Evolutionary conservation across 805 yeast genomes (phyloP).

Genomic region (Saccharomycopsis sp.): DNA sequence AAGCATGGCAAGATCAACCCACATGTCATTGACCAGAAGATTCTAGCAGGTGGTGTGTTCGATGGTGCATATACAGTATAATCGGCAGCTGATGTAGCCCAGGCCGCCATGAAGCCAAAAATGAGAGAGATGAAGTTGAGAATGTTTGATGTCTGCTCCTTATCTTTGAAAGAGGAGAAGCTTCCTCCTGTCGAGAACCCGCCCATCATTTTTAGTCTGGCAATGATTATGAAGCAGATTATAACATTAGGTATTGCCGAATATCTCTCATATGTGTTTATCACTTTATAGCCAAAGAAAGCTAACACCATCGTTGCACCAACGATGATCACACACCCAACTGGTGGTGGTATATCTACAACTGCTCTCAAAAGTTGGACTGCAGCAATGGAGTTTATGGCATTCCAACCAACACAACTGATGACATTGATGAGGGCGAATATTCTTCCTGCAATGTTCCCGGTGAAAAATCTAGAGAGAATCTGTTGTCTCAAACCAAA

Average conservation of each 20-base stretch:
- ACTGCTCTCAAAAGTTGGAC: conserved; percentile 75
- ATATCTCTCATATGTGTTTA: conserved; percentile 78
- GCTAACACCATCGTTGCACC: conserved; percentile 63
- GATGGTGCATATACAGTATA: conserved; percentile 82
- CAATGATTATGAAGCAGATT: conserved; percentile 71
- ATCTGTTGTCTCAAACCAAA: conserved; percentile 88
- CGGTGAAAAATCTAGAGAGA: conserved; percentile 68
- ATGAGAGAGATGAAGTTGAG: conserved; percentile 79
- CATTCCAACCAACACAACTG: conserved; percentile 94
- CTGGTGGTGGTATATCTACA: conserved; percentile 74
- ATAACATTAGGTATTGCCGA: conserved; percentile 80
- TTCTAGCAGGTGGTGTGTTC: conserved; percentile 48
- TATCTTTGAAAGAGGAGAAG: conserved; percentile 34
- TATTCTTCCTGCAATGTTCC: conserved; percentile 67
- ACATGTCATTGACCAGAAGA: conserved; percentile 54
- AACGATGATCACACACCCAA: conserved; percentile 72
- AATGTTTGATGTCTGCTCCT: conserved; percentile 52
- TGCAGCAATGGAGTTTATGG: conserved; percentile 83
- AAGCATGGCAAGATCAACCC: conserved; percentile 66
- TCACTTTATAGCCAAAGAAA: conserved; percentile 76
- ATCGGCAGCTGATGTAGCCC: conserved; percentile 91
- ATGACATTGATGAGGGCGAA: conserved; percentile 71
- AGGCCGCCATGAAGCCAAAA: conserved; percentile 88
- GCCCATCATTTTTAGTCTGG: conserved; percentile 60
- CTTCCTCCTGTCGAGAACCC: conserved; percentile 62